Conservation (phyloP, 139 green algal genomes). For the Chloropicon primus region DNA sequence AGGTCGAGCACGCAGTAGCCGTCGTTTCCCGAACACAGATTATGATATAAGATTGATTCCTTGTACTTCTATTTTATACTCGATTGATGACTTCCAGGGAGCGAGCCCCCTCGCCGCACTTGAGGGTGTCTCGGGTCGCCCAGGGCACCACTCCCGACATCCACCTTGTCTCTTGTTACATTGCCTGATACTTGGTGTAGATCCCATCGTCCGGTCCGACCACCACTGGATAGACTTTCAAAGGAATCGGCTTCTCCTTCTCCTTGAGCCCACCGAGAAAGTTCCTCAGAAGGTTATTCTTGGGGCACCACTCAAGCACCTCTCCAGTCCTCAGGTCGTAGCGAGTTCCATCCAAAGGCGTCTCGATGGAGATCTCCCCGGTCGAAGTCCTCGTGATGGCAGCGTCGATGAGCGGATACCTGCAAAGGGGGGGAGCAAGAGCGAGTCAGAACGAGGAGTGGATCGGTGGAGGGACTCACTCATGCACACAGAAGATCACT, state of each 20-base stretch:
- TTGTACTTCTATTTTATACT: background rate
- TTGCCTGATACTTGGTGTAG: background rate
- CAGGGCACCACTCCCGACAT: no score
- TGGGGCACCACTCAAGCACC: conserved; percentile 27
- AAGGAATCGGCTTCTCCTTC: background rate
- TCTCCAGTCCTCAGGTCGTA: conserved; percentile 55
- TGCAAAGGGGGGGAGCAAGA: no score
- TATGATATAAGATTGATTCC: no score
- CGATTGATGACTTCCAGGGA: no score
- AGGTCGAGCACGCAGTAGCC: background rate
- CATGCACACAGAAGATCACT: no score
- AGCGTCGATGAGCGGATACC: conserved; percentile 39
- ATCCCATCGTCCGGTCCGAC: background rate
- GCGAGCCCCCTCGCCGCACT: no score
- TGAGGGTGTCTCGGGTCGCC: no score
- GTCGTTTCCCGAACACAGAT: no score
- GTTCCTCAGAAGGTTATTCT: background rate
- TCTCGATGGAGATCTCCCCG: conserved; percentile 34
- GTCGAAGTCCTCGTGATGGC: conserved; percentile 18
- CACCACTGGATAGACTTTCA: conserved; percentile 1
- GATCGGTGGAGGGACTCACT: no score
- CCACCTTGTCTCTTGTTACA: no score
- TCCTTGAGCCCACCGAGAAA: conserved; percentile 2
- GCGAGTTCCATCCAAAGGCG: conserved; percentile 48
- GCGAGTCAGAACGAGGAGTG: no score